Evolutionary conservation across 257 asterid species (phyloP), one percentile per base, ranked within the genome.

Genomic region (Solanum sitiens): DNA sequence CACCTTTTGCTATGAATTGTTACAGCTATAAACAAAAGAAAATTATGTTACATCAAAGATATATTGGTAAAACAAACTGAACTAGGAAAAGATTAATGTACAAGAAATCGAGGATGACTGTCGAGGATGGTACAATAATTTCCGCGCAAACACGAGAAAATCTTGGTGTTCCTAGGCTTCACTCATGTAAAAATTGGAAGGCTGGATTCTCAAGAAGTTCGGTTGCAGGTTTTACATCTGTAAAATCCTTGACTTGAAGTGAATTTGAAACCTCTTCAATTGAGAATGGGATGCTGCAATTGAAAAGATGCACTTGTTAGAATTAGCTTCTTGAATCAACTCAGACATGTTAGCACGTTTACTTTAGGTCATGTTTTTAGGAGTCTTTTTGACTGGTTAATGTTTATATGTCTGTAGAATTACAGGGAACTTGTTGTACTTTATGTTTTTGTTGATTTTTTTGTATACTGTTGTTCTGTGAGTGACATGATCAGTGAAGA

Each of bases 211-310:
- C 95, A 71, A 94, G 92, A 79, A 97, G 99, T 84, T 94, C 94
- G 0, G 37, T 87, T 3, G 96, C 98, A 40, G 99, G 98, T 91
- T 96, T 91, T 77, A 97, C 99, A n/a, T 94, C 99, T 30, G 91
- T 77, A 92, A 95, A 97, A 87, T 96, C 99, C 94, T 93, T 95
- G 83, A 89, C 96, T 87, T 92, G 90, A 25, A 97, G 93, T 25
- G 98, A 91, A 70, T 88, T 88, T 7, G 98, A 93, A 68, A 97
- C 94, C 32, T 96, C 99, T 47, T 96, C 99, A 56, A 94, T 90
- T 23, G 99, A 96, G 93, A 97, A 97, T 6, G 98, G 99, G 84
- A 96, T 96, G 94, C 99, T 97, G 98, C 92, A 92, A n/a, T 82
- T 37, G 53, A 53, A 76, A 18, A 37, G 42, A 61, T 8, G n/a